Evolutionary conservation across 768 basidiomycete genomes (phyloP).

Genomic region (Terana coerulea): DNA sequence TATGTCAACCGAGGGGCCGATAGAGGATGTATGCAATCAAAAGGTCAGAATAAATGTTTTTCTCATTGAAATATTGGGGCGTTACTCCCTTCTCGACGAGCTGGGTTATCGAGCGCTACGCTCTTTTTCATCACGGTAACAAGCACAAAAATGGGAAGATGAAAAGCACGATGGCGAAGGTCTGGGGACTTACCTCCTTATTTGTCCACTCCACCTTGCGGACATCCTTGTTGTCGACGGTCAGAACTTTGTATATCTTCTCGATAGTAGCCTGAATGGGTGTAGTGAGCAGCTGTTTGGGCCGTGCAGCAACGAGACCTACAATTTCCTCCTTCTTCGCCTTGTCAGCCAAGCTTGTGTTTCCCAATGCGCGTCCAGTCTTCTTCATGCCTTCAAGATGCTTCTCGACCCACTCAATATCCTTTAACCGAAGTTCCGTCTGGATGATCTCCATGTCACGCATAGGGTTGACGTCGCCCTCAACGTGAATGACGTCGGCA

Average conservation of each 20-base stretch:
- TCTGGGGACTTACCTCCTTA: conserved; percentile 74
- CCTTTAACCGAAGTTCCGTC: conserved; percentile 91
- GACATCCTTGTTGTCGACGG: conserved; percentile 81
- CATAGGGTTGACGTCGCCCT: conserved; percentile 93
- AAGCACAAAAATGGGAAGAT: conserved; percentile 1
- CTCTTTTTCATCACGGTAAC: conserved; percentile 56
- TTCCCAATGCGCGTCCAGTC: conserved; percentile 66
- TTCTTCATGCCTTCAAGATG: conserved; percentile 76
- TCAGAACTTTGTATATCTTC: conserved; percentile 76
- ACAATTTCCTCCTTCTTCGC: conserved; percentile 96
- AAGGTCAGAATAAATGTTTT: conserved; percentile 22
- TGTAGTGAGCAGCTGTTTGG: conserved; percentile 19
- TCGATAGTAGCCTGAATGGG: conserved; percentile 69
- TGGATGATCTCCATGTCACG: conserved; percentile 98
- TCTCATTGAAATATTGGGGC: conserved; percentile 38
- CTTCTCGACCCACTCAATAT: conserved; percentile 99
- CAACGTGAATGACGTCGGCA: conserved; percentile 98
- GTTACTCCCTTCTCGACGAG: conserved; percentile 49
- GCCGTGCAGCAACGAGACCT: too few species aligned
- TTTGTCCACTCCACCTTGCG: conserved; percentile 93
- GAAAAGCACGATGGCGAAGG: background rate
- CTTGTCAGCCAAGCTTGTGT: conserved; percentile 81
- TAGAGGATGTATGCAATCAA: conserved; percentile 18
- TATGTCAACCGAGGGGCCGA: background rate
- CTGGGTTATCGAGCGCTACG: conserved; percentile 49